Evolutionary conservation across 176 grass and related monocot species (phyloP).

Genomic region (Aegilops tauschii): DNA sequence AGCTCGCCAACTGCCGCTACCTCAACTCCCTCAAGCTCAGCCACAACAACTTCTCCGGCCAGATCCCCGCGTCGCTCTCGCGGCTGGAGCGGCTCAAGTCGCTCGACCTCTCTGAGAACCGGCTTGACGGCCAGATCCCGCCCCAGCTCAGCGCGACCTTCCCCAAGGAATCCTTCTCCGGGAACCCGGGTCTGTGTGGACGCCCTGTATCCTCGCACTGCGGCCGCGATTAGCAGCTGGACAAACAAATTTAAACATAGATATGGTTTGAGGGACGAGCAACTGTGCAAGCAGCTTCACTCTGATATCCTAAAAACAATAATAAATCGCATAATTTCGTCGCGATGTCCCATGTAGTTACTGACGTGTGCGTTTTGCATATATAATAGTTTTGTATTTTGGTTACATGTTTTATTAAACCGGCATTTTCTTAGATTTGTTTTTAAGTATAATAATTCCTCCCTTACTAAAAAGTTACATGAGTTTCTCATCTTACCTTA

Average conservation of each 20-base stretch:
- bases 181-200: conserved; percentile 69
- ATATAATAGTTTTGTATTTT: background rate
- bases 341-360: background rate
- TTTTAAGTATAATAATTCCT: background rate
- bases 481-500: no score
- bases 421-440: background rate
- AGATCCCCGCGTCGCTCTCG: conserved; percentile 64
- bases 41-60: conserved; percentile 56
- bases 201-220: conserved; percentile 46
- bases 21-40: conserved; percentile 70
- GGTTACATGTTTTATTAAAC: background rate
- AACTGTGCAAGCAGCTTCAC: background rate
- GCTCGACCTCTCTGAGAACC: conserved; percentile 75
- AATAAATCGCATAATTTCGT: background rate
- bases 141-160: conserved; percentile 45
- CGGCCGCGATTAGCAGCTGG: background rate
- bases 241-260: background rate
- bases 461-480: background rate
- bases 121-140: conserved; percentile 64
- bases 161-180: conserved; percentile 34
- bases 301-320: background rate
- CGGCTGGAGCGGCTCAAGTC: conserved; percentile 63
- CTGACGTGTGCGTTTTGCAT: background rate
- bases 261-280: no score
- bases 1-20: conserved; percentile 70